A percentile compares a stretch with the other conserved stretches of the same genome.
phyloP scores from a whole-genome alignment of 192 early-diverging fungal species.

The Coemansia sp. region DNA sequence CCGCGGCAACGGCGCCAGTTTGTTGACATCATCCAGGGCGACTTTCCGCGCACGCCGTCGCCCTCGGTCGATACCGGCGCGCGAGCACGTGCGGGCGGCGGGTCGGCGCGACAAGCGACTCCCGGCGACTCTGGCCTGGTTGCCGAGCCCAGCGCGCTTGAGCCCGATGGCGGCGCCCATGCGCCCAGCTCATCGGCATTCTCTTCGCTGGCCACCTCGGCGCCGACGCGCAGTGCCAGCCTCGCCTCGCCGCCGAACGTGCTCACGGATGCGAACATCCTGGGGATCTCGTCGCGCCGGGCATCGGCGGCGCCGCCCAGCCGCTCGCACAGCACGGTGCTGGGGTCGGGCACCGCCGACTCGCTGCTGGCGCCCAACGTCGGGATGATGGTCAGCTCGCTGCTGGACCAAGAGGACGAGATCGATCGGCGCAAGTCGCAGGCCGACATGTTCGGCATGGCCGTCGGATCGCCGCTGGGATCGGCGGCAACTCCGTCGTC shows the following conservation, averaged over 20 bases:
- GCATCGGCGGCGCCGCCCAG: constrained; percentile 24
- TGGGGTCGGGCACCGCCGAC: constrained; percentile 4
- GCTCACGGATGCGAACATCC: constrained; percentile 27
- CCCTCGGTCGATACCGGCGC: constrained; percentile 36
- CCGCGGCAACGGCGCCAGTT: constrained; percentile 40
- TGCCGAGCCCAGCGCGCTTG: not conserved
- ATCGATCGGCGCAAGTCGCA: constrained; percentile 33
- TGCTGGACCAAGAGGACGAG: constrained; percentile 40
- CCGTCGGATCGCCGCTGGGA: constrained; percentile 25
- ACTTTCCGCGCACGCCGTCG: constrained; percentile 50
- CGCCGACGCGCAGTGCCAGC: constrained; percentile 13
- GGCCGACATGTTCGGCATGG: constrained; percentile 33
- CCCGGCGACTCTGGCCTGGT: not conserved
- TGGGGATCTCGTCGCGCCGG: constrained; percentile 29
- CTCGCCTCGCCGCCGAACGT: constrained; percentile 16
- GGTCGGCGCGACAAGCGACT: not conserved
- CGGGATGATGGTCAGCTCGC: constrained; percentile 47
- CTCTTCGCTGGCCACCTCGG: constrained; percentile 32
- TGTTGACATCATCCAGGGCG: constrained; percentile 46
- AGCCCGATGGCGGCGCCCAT: constrained; percentile 1
- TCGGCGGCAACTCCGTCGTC: constrained; percentile 3
- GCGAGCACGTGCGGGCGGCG: constrained; percentile 8
- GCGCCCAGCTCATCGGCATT: constrained; percentile 33
- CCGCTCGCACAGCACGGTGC: constrained; percentile 35
- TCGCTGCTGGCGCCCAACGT: constrained; percentile 22